These are phyloP conservation scores for Salpingoeca rosetta DNA, from an alignment of 78 protist genomes.

Conservation along the genomic window DNA sequence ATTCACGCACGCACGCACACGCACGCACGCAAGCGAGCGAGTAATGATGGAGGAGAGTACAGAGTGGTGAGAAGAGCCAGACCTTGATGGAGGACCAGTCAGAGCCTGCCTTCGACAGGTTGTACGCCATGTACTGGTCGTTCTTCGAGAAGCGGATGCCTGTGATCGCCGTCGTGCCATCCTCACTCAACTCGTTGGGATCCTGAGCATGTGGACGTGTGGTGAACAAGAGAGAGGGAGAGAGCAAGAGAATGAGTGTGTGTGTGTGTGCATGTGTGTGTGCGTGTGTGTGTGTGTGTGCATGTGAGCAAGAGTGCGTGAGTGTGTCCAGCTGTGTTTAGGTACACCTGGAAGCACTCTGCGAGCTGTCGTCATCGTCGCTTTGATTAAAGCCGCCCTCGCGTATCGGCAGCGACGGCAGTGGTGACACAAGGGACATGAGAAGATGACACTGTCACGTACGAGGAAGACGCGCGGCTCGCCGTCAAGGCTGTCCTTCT, in stretches of 20 bases:
- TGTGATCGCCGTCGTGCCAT: conserved; percentile 37
- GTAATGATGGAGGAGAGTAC: background rate
- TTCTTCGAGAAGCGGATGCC: background rate
- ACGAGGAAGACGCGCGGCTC: background rate
- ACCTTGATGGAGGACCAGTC: conserved; percentile 61
- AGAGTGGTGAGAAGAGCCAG: background rate
- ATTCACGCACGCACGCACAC: conserved; percentile 6
- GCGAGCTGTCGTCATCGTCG: background rate
- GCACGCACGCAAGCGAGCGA: conserved; percentile 39
- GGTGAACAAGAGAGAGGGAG: too few species aligned
- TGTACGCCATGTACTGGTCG: conserved; percentile 36
- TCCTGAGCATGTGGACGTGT: too few species aligned
- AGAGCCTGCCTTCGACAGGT: conserved; percentile 43
- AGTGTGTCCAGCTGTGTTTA: too few species aligned
- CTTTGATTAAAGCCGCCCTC: background rate
- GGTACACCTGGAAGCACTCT: background rate
- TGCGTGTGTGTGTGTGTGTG: too few species aligned
- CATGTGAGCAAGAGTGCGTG: too few species aligned
- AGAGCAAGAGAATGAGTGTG: too few species aligned
- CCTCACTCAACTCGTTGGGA: conserved; percentile 47
- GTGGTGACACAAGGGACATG: background rate
- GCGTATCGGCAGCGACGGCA: background rate
- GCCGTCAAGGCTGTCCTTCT: background rate
- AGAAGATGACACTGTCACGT: conserved; percentile 1
- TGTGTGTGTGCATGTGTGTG: too few species aligned